Evolutionary conservation across 1,284 basidiomycete genomes (phyloP), one percentile per base, ranked within the genome.

Genomic region (Ceratorhiza oryzae-sativae): DNA sequence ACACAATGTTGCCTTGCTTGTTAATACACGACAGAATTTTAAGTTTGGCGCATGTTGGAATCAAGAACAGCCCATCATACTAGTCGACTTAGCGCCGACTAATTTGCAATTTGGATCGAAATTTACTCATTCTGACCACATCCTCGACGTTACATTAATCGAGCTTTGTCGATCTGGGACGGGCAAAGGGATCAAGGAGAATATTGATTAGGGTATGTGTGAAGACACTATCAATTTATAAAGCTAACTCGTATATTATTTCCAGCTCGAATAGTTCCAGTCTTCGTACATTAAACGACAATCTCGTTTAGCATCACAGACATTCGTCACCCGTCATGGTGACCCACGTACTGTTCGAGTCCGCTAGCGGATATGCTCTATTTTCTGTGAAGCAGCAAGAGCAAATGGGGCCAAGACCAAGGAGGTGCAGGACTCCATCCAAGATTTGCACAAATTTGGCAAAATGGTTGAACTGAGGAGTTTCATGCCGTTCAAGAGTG

Each of bases 401-500:
- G 83, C 91, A 96, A 77, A 92, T 98, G 79, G 91, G 41, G 87
- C 93, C 71, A 89, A 91, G 79, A 90, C 93, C 62, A 86, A 87
- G 79, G 87, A 88, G 58, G 90, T 96, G 71, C 96, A 98, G 83
- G 89, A 92, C 73, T 91, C 93, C 53, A 90, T 97, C 77, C 85
- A 86, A 76, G 94, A 98, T 82, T 85, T 97, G 77, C 85, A 89
- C 79, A 95, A 94, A 80, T 99, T 99, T 81, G 86, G 88, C 76
- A 95, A 96, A 85, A 97, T 98, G 93, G 93, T 98, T 76, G 86
- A 90, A 78, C 84, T 99, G 78, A 82, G 93, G 81, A 96, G 93
- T 79, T 99, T 98, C 85, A 87, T 90, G 72, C 97, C 97, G 1
- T 99, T 97, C 86, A 95, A 94, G 81, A 95, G 86, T 76, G 95